phyloP scores from a whole-genome alignment of 163 green algal genomes.

The Prototheca cutis region DNA sequence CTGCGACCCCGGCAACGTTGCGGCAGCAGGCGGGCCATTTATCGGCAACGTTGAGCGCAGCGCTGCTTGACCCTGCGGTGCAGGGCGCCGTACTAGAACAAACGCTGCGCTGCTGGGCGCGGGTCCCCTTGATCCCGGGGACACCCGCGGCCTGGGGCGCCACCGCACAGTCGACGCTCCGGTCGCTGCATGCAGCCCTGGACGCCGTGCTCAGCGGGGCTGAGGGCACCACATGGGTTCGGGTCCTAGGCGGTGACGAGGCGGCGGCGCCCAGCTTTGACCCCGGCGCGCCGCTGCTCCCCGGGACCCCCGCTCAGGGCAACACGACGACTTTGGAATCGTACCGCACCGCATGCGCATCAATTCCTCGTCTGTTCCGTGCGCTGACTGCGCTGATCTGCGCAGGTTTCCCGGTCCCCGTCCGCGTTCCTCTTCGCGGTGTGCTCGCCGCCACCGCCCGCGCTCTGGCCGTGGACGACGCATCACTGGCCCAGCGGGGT shows the following conservation, averaged over 20 bases:
- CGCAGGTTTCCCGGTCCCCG: neutral
- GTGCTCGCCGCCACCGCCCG: neutral
- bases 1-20: neutral
- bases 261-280: too few relatives aligned
- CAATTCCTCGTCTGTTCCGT: too few relatives aligned
- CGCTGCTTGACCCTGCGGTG: neutral
- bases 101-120: neutral
- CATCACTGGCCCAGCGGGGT: slow-evolving; percentile 19
- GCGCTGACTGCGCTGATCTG: too few relatives aligned
- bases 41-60: neutral
- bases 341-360: too few relatives aligned
- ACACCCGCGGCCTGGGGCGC: neutral
- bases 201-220: too few relatives aligned
- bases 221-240: too few relatives aligned
- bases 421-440: neutral
- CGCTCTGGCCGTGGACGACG: slow-evolving; percentile 29
- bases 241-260: too few relatives aligned
- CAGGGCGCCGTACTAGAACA: neutral
- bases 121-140: neutral
- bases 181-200: neutral
- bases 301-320: too few relatives aligned
- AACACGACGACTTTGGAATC: too few relatives aligned
- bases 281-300: too few relatives aligned
- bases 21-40: neutral
- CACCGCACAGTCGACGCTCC: neutral